Evolutionary conservation across 495 filamentous ascomycete species (phyloP).

Genomic region (Aeminium ludgeri): DNA sequence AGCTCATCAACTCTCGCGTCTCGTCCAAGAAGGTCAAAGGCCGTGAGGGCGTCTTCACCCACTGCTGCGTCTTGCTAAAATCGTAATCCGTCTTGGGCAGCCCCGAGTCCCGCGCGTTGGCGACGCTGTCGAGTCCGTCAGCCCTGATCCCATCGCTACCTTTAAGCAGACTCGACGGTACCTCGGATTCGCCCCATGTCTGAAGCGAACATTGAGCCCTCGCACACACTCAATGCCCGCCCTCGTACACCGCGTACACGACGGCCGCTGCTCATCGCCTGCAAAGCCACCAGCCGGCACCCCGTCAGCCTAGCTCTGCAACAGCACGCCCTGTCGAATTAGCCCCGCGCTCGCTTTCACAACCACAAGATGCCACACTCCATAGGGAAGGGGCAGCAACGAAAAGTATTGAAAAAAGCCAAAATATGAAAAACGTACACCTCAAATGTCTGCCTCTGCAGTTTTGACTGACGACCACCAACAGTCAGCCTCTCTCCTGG

Average conservation of each 20-base stretch:
- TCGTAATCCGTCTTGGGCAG: constrained; percentile 13
- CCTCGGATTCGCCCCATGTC: constrained; percentile 16
- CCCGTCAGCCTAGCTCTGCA: too few species aligned
- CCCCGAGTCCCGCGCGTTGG: constrained; percentile 4
- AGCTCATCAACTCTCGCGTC: constrained; percentile 15
- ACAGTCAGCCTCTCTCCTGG: too few species aligned
- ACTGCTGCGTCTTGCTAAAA: constrained; percentile 11
- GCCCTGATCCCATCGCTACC: background rate
- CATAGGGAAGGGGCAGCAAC: too few species aligned
- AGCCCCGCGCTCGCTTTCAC: too few species aligned
- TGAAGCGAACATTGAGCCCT: constrained; percentile 14
- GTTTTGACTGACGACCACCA: too few species aligned
- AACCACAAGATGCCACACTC: too few species aligned
- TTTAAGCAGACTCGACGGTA: background rate
- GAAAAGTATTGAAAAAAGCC: too few species aligned
- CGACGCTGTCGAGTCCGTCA: background rate
- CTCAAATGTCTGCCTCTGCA: too few species aligned
- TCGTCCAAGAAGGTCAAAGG: constrained; percentile 14
- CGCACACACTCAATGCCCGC: constrained; percentile 7
- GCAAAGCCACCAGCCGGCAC: too few species aligned
- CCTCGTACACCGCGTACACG: constrained; percentile 7
- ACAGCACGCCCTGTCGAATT: too few species aligned
- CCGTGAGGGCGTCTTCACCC: constrained; percentile 9
- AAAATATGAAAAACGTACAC: too few species aligned
- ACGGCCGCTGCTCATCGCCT: constrained; percentile 8